Percentiles rank a stretch among this genome's conserved stretches.
Conservation (phyloP, 2,329 filamentous ascomycete species). For the Fusarium compactum region DNA sequence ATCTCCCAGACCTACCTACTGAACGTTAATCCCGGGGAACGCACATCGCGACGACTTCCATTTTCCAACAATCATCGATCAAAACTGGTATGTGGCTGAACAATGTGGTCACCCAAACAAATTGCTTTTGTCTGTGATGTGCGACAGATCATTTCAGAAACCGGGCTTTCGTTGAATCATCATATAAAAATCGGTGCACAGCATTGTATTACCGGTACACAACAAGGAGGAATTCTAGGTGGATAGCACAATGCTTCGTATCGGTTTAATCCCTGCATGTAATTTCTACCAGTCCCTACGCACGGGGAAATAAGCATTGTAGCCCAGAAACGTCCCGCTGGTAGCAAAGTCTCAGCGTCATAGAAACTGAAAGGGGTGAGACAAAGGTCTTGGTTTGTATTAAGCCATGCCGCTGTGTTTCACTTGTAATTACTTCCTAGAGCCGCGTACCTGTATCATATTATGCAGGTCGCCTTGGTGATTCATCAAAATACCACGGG, state of each 20-base stretch:
- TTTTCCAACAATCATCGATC: not conserved
- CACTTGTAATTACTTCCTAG: conserved; percentile 7
- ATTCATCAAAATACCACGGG: not conserved
- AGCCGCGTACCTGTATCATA: conserved; percentile 10
- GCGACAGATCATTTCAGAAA: conserved; percentile 13
- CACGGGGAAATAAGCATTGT: conserved; percentile 16
- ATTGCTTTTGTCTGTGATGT: conserved; percentile 11
- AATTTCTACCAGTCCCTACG: conserved; percentile 3
- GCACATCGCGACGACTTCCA: not conserved
- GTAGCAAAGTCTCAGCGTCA: conserved; percentile 21
- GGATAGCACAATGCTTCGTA: conserved; percentile 13
- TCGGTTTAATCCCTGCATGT: not conserved
- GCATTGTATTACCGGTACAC: not conserved
- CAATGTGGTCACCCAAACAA: not conserved
- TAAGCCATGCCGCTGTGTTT: conserved; percentile 13
- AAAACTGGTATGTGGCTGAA: conserved; percentile 11
- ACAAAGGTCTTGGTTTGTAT: conserved; percentile 4
- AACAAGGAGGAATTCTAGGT: not conserved
- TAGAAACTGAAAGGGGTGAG: conserved; percentile 15
- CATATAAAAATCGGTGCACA: not conserved
- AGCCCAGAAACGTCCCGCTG: conserved; percentile 6
- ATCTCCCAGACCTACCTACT: not conserved
- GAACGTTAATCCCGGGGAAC: not conserved
- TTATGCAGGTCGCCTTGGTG: conserved; percentile 1
- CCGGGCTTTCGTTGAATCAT: conserved; percentile 14